Conservation (phyloP, 495 filamentous ascomycete species). For the Tuber magnatum region DNA sequence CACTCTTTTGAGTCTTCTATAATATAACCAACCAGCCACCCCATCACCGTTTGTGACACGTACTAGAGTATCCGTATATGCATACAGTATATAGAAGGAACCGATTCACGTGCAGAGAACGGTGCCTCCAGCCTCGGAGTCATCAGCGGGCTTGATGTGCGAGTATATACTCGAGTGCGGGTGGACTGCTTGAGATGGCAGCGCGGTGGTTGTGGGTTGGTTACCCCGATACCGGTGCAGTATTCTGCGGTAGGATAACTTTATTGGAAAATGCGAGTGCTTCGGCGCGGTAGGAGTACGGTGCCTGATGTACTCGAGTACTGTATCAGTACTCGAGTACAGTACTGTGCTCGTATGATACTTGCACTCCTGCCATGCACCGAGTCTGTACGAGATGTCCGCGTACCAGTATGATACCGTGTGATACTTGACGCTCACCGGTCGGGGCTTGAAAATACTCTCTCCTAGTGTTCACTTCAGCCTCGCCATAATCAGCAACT, state of each 20-base stretch:
- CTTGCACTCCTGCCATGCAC: background rate
- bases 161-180: background rate
- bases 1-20: too few relatives aligned
- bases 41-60: too few relatives aligned
- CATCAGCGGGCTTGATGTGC: background rate
- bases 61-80: too few relatives aligned
- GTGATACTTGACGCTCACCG: background rate
- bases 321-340: too few relatives aligned
- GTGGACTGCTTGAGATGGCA: background rate
- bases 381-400: background rate
- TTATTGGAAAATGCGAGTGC: background rate
- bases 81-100: background rate
- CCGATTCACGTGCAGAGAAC: background rate
- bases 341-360: background rate
- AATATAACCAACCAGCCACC: too few relatives aligned
- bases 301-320: too few relatives aligned
- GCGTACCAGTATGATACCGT: background rate
- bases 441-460: background rate
- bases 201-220: background rate
- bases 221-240: too few relatives aligned
- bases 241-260: background rate
- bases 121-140: background rate
- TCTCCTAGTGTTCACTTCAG: slow-evolving; percentile 4
- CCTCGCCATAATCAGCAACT: slow-evolving; percentile 13
- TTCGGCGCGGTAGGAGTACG: background rate